A percentile compares a stretch with the other conserved stretches of the same genome.
Evolutionary conservation across 2,329 filamentous ascomycete species (phyloP).

Genomic region (Cryphonectria parasitica): DNA sequence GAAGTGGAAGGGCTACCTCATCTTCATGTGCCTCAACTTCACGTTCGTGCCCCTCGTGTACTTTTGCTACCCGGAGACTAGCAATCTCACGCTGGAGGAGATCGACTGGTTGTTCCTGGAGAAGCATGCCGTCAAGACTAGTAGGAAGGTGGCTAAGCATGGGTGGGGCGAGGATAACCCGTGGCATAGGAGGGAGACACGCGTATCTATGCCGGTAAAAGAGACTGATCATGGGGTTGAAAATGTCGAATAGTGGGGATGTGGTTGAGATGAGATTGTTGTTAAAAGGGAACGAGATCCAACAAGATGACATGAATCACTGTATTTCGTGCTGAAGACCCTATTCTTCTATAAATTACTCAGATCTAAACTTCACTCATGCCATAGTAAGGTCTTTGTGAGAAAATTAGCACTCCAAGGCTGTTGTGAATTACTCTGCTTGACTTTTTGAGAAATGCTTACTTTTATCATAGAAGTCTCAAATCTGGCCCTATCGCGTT

Average conservation of each 20-base stretch:
- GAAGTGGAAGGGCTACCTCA: conserved; percentile 55
- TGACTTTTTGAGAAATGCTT: too few species aligned
- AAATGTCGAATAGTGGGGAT: conserved; percentile 5
- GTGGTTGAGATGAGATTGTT: not conserved
- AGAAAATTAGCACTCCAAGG: not conserved
- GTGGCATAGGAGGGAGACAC: conserved; percentile 26
- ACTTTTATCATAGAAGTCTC: too few species aligned
- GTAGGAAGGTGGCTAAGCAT: conserved; percentile 24
- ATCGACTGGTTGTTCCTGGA: conserved; percentile 52
- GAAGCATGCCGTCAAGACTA: conserved; percentile 24
- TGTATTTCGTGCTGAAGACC: not conserved
- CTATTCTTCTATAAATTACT: too few species aligned
- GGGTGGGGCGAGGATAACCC: conserved; percentile 26
- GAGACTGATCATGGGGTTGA: not conserved
- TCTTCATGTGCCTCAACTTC: conserved; percentile 55
- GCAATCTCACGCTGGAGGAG: conserved; percentile 53
- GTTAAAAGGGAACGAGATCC: not conserved
- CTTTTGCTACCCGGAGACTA: conserved; percentile 57
- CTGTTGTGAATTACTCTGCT: not conserved
- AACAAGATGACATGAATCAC: not conserved
- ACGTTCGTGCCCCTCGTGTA: conserved; percentile 47
- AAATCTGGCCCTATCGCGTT: too few species aligned
- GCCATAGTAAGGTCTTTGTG: not conserved
- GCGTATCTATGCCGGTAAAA: conserved; percentile 17
- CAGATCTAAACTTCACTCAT: too few species aligned